Percentiles rank a stretch among this genome's conserved stretches.
Conservation (phyloP, 768 basidiomycete genomes). For the Boletus sensibilis region DNA sequence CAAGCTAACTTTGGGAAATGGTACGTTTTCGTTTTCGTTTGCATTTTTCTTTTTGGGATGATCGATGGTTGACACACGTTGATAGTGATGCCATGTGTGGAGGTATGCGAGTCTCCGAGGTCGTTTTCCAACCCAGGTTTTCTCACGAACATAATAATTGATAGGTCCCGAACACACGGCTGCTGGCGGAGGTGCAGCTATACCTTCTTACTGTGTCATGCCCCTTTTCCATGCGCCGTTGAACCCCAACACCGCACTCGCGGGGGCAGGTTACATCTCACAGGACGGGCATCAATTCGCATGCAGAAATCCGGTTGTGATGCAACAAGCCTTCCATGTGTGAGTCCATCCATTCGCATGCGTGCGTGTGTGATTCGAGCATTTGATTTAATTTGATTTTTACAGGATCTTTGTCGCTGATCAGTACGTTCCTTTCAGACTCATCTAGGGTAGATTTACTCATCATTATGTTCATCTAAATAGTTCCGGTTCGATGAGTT, state of each 20-base stretch:
- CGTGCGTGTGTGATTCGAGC: fast-evolving
- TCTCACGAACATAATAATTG: neutral
- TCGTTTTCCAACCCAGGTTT: neutral
- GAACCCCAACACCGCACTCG: conserved; percentile 26
- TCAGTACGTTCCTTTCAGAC: conserved; percentile 28
- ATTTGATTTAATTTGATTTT: neutral
- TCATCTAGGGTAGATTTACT: neutral
- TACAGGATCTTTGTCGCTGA: conserved; percentile 56
- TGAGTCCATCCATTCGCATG: conserved; percentile 30
- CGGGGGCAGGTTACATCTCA: conserved; percentile 49
- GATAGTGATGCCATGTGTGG: conserved; percentile 50
- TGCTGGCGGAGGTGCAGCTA: conserved; percentile 36
- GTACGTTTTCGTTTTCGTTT: conserved; percentile 29
- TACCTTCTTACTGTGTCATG: conserved; percentile 54
- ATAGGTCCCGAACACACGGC: conserved; percentile 52
- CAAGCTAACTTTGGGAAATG: conserved; percentile 54
- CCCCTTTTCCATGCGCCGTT: conserved; percentile 50
- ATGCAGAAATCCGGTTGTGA: conserved; percentile 52
- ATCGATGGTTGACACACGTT: neutral
- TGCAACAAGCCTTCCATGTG: conserved; percentile 61
- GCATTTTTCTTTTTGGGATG: neutral
- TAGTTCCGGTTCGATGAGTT: conserved; percentile 54
- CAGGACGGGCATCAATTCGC: conserved; percentile 54
- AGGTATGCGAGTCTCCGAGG: conserved; percentile 31
- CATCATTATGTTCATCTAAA: neutral